These are phyloP conservation scores for Epichloe hybrida DNA, from an alignment of 2,329 filamentous ascomycete genomes.

Conservation along the genomic window DNA sequence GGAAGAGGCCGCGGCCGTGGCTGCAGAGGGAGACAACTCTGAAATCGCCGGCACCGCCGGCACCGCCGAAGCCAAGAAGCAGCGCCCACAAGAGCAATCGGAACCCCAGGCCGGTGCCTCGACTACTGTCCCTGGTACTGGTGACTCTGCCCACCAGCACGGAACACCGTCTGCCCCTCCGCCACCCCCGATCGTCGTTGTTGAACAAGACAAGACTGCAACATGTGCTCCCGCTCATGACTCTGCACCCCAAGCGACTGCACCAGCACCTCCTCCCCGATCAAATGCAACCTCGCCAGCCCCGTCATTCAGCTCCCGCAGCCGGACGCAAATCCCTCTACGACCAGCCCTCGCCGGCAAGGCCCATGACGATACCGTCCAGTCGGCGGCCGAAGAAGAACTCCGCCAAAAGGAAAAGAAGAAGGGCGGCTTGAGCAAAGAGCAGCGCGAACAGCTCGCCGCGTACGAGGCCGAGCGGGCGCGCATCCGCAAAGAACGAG, in stretches of 20 bases:
- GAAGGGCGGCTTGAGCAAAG: constrained; percentile 73
- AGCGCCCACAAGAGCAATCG: constrained; percentile 34
- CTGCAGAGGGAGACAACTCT: constrained; percentile 23
- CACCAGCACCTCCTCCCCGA: constrained; percentile 17
- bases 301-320: constrained; percentile 29
- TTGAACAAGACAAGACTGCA: constrained; percentile 24
- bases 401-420: constrained; percentile 54
- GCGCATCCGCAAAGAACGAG: constrained; percentile 74
- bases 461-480: constrained; percentile 81
- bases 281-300: constrained; percentile 26
- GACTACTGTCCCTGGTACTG: constrained; percentile 13
- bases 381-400: constrained; percentile 51
- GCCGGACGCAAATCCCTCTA: constrained; percentile 45
- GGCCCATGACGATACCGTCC: constrained; percentile 52
- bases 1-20: constrained; percentile 22
- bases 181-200: constrained; percentile 26
- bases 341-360: constrained; percentile 82
- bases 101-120: constrained; percentile 1
- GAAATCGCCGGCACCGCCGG: constrained; percentile 46
- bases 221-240: constrained; percentile 9
- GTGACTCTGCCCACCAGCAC: constrained; percentile 13
- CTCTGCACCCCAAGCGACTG: constrained; percentile 5
- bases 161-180: background rate
- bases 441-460: constrained; percentile 82
- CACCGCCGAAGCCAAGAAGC: constrained; percentile 41